phyloP scores from a whole-genome alignment of 2,329 filamentous ascomycete genomes.

The Phyllosticta citribraziliensis region DNA sequence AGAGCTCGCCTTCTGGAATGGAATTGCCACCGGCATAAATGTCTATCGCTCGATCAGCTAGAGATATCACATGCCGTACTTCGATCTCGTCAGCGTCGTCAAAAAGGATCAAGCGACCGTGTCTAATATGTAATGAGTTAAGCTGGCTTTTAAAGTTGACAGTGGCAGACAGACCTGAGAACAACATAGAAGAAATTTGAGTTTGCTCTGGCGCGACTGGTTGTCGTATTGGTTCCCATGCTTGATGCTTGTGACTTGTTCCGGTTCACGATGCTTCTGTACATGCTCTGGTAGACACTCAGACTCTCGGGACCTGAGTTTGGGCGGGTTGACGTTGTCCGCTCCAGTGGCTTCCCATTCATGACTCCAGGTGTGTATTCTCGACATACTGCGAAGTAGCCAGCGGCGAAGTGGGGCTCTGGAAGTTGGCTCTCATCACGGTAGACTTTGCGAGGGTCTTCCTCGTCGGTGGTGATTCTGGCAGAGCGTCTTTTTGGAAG shows the following conservation, averaged over 20 bases:
- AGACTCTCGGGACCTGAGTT: constrained; percentile 72
- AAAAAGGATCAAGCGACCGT: constrained; percentile 94
- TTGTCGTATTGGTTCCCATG: constrained; percentile 30
- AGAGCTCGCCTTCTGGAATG: constrained; percentile 86
- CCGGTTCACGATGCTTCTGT: constrained; percentile 86
- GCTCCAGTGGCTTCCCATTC: constrained; percentile 85
- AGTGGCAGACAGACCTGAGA: too few species aligned
- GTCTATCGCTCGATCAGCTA: constrained; percentile 76
- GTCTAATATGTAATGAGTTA: constrained; percentile 42
- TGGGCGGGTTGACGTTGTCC: constrained; percentile 68
- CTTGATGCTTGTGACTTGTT: constrained; percentile 47
- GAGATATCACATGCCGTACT: constrained; percentile 88
- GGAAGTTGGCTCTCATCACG: too few species aligned
- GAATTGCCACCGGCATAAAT: constrained; percentile 70
- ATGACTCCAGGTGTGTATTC: constrained; percentile 88
- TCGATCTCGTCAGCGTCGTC: constrained; percentile 93
- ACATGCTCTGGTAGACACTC: constrained; percentile 98
- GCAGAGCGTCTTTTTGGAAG: too few species aligned
- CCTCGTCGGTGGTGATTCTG: constrained; percentile 30
- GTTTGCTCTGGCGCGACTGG: constrained; percentile 10
- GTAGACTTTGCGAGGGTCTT: constrained; percentile 36
- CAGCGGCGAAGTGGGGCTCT: constrained; percentile 71
- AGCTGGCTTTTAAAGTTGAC: too few species aligned
- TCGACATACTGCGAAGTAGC: constrained; percentile 93
- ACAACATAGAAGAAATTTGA: too few species aligned